phyloP scores from a whole-genome alignment of 2,329 filamentous ascomycete genomes.

The Cladosporium cucumerinum region DNA sequence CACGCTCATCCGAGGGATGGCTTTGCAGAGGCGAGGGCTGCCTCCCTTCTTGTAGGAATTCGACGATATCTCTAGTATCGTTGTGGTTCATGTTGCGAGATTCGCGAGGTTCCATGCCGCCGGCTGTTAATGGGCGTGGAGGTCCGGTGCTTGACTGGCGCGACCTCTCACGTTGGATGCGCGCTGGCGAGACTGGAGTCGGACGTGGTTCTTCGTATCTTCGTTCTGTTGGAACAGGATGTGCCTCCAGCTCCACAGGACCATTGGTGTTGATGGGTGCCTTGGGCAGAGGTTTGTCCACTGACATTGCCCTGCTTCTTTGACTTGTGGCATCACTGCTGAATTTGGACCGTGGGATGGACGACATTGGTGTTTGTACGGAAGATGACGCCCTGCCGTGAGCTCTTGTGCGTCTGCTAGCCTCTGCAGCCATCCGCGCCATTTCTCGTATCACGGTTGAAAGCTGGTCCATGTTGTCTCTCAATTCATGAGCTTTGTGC shows the following conservation, averaged over 20 bases:
- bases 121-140: slow-evolving; percentile 15
- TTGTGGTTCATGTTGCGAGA: slow-evolving; percentile 7
- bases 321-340: slow-evolving; percentile 7
- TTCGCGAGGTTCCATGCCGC: slow-evolving; percentile 1
- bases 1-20: background rate
- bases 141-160: slow-evolving; percentile 13
- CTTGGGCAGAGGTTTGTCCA: slow-evolving; percentile 16
- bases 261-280: slow-evolving; percentile 3
- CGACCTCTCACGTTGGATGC: background rate
- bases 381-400: slow-evolving; percentile 21
- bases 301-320: background rate
- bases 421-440: slow-evolving; percentile 76
- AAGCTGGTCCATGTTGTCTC: slow-evolving; percentile 67
- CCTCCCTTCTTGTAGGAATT: slow-evolving; percentile 14
- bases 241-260: slow-evolving; percentile 21
- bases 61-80: background rate
- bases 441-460: slow-evolving; percentile 79
- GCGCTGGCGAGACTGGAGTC: background rate
- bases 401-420: slow-evolving; percentile 64
- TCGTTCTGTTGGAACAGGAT: slow-evolving; percentile 23
- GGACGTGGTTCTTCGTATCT: slow-evolving; percentile 25
- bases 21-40: background rate
- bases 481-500: slow-evolving; percentile 67
- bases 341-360: slow-evolving; percentile 22
- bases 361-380: slow-evolving; percentile 15